Conservation (phyloP, 192 early-diverging fungal species). For the Entomortierella beljakovae region DNA sequence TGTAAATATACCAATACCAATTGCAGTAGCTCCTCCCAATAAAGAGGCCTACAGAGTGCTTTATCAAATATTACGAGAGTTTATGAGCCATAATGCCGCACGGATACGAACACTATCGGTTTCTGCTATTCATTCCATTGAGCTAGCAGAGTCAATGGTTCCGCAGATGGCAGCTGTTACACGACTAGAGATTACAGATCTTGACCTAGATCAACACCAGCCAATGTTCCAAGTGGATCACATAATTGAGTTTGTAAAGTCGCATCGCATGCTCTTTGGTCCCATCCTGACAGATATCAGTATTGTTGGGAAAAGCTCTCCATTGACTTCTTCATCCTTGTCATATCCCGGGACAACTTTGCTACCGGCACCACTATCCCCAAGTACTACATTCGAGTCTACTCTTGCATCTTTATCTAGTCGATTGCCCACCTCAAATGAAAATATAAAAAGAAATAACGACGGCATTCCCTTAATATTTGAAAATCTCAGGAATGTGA, state of each 20-base stretch:
- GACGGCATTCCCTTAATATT: conserved; percentile 2
- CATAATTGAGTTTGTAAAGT: conserved; percentile 36
- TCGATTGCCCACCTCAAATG: not conserved
- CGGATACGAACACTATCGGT: conserved; percentile 32
- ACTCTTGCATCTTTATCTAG: not conserved
- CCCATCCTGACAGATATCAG: conserved; percentile 23
- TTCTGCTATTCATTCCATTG: conserved; percentile 12
- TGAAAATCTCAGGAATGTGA: conserved; percentile 19
- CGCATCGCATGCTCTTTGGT: conserved; percentile 40
- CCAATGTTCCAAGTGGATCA: conserved; percentile 16
- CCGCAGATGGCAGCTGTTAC: conserved; percentile 23
- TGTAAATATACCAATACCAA: not conserved
- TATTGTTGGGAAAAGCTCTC: conserved; percentile 1
- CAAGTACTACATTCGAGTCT: not conserved
- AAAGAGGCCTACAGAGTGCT: conserved; percentile 35
- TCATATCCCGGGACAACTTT: not conserved
- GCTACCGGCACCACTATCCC: not conserved
- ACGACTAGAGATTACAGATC: conserved; percentile 32
- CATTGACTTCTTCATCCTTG: not conserved
- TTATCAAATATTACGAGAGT: conserved; percentile 33
- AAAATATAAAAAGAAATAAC: not conserved
- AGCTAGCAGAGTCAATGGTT: conserved; percentile 16
- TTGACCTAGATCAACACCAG: conserved; percentile 9
- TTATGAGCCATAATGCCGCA: conserved; percentile 21
- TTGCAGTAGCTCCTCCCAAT: conserved; percentile 11